phyloP scores from a whole-genome alignment of 176 grass and related monocot species.

The Musa troglodytarum region DNA sequence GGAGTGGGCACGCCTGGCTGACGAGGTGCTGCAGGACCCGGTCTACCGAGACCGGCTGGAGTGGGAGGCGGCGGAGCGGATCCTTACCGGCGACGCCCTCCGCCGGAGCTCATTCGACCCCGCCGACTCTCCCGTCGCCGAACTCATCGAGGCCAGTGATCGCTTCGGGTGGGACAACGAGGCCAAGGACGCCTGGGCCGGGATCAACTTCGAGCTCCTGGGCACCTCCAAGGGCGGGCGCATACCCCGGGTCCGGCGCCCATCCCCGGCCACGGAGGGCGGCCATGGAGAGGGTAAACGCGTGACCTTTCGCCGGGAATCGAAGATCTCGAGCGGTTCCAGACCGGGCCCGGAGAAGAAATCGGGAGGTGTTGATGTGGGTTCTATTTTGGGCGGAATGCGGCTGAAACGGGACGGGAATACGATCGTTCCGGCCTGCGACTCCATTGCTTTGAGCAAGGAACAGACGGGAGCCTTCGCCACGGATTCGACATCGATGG shows the following conservation, averaged over 20 bases:
- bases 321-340: neutral
- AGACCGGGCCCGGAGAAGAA: neutral
- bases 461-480: neutral
- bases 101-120: conserved; percentile 17
- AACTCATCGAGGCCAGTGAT: conserved; percentile 43
- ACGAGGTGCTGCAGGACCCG: conserved; percentile 38
- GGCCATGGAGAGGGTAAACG: neutral
- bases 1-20: conserved; percentile 32
- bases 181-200: conserved; percentile 36
- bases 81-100: conserved; percentile 39
- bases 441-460: neutral
- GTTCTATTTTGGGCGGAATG: neutral
- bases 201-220: conserved; percentile 41
- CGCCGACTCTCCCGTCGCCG: conserved; percentile 14
- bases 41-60: conserved; percentile 46
- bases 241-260: conserved; percentile 32
- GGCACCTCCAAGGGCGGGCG: conserved; percentile 53
- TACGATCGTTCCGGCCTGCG: neutral
- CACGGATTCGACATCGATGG: neutral
- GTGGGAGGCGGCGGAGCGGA: conserved; percentile 51
- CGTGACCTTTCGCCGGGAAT: neutral
- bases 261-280: neutral
- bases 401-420: neutral
- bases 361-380: neutral
- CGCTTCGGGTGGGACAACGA: conserved; percentile 56